Evolutionary conservation across 2,329 filamentous ascomycete genomes (phyloP).

Genomic region (Pyrenochaeta sp.): DNA sequence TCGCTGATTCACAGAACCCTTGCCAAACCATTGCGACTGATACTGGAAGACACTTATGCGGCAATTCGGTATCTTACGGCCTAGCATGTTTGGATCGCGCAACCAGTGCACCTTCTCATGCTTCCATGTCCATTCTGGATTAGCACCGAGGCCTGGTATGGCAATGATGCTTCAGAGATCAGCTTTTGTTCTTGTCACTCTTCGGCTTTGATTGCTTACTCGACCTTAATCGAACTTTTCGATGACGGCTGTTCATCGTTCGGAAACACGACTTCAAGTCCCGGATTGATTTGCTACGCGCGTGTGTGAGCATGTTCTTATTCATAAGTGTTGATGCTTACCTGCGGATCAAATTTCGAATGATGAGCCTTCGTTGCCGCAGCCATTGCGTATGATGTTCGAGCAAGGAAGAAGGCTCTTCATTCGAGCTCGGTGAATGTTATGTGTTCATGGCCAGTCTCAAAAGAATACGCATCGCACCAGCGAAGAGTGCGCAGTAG

Average conservation of each 20-base stretch:
- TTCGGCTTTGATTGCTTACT: slow-evolving; percentile 8
- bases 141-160: slow-evolving; percentile 40
- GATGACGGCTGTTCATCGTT: slow-evolving; percentile 18
- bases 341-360: slow-evolving; percentile 27
- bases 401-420: background rate
- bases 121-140: slow-evolving; percentile 40
- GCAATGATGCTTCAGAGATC: slow-evolving; percentile 34
- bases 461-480: background rate
- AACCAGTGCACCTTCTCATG: slow-evolving; percentile 38
- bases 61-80: slow-evolving; percentile 31
- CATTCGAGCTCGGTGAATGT: background rate
- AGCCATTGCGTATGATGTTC: slow-evolving; percentile 14
- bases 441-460: background rate
- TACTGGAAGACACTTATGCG: slow-evolving; percentile 42
- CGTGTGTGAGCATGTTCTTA: background rate
- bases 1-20: slow-evolving; percentile 34
- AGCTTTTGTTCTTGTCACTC: background rate
- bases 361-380: slow-evolving; percentile 18
- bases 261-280: slow-evolving; percentile 24
- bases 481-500: background rate
- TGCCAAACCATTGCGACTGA: slow-evolving; percentile 41
- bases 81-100: slow-evolving; percentile 39
- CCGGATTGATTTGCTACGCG: slow-evolving; percentile 19
- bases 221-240: slow-evolving; percentile 19
- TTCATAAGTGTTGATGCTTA: slow-evolving; percentile 2